A percentile compares a stretch with the other conserved stretches of the same genome.
phyloP scores from a whole-genome alignment of 1,284 basidiomycete species.

The Puccinia polysora region DNA sequence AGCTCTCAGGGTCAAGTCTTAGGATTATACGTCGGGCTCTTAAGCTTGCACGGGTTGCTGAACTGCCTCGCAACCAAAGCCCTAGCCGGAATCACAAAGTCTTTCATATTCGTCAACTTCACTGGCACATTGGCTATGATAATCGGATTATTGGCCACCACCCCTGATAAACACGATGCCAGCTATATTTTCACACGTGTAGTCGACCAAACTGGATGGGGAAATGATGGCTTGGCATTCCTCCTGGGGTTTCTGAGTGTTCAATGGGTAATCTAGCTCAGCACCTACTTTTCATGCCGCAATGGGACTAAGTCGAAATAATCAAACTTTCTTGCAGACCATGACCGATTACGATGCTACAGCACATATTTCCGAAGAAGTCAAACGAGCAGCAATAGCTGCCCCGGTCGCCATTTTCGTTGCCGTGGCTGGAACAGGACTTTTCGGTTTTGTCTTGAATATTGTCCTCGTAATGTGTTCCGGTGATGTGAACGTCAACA shows the following conservation, averaged over 20 bases:
- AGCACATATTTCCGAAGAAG: constrained; percentile 89
- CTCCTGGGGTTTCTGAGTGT: constrained; percentile 81
- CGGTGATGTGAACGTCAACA: constrained; percentile 49
- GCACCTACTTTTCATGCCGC: constrained; percentile 26
- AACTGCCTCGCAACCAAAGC: constrained; percentile 77
- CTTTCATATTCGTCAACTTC: constrained; percentile 82
- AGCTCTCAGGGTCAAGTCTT: constrained; percentile 64
- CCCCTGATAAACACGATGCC: constrained; percentile 71
- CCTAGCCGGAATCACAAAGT: constrained; percentile 70
- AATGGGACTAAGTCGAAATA: too few relatives aligned
- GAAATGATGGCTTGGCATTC: constrained; percentile 75
- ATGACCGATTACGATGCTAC: constrained; percentile 57
- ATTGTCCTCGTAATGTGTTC: constrained; percentile 72
- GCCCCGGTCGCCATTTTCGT: constrained; percentile 72
- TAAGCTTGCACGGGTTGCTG: constrained; percentile 68
- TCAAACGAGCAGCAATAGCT: constrained; percentile 78
- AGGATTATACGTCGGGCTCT: constrained; percentile 67
- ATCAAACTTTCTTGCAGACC: constrained; percentile 6
- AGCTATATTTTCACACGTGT: constrained; percentile 66
- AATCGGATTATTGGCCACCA: constrained; percentile 74
- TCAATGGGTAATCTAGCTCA: constrained; percentile 61
- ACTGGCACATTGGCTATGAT: constrained; percentile 66
- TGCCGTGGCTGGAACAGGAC: constrained; percentile 71
- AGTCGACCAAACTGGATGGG: constrained; percentile 64
- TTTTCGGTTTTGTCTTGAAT: constrained; percentile 77